Evolutionary conservation across 306 rosid genomes (phyloP), one percentile per base, ranked within the genome.

Genomic region (Parietaria judaica): DNA sequence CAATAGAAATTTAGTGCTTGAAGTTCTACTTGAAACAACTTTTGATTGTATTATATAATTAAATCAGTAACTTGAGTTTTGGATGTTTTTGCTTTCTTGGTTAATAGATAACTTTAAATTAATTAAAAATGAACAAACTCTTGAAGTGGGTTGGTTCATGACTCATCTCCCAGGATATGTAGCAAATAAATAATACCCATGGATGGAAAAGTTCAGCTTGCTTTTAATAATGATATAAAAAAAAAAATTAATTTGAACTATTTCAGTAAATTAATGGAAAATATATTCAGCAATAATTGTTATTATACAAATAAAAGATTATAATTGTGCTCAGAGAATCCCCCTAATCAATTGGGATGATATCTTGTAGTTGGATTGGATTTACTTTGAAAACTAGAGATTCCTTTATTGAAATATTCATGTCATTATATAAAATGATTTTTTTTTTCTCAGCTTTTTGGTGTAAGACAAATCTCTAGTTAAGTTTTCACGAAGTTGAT

Each of bases 321-420:
- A 59, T 23, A 23, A 23, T 65, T 70, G 54, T 56, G 76, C 58
- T 54, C 35, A 44, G 56, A 61, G 56, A 72, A 69, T 34, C 61
- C 67, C 65, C 56, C 14, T 51, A 67, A 59, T 67, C 55, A 52
- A 59, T 63, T 63, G 62, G 45, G 35, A 61, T 45, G 44, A 56
- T 60, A 60, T 67, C 67, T 64, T 52, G 37, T 57, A 53, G 62
- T 60, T 62, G 63, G 63, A 71, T 60, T 62, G 63, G 63, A 71
- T 48, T 59, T 55, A 61, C 59, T 60, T 49, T 61, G 51, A 64
- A 65, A 58, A 41, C 38, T 34, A 53, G 12, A 65, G 36, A 64
- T 56, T 56, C 56, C 34, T 43, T 54, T 44, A 44, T 16, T 36
- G 45, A 61, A 51, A 35, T 70, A 39, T 17, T 12, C 53, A 61